Conservation (phyloP, 768 basidiomycete species). For the Pisolithus microcarpus region DNA sequence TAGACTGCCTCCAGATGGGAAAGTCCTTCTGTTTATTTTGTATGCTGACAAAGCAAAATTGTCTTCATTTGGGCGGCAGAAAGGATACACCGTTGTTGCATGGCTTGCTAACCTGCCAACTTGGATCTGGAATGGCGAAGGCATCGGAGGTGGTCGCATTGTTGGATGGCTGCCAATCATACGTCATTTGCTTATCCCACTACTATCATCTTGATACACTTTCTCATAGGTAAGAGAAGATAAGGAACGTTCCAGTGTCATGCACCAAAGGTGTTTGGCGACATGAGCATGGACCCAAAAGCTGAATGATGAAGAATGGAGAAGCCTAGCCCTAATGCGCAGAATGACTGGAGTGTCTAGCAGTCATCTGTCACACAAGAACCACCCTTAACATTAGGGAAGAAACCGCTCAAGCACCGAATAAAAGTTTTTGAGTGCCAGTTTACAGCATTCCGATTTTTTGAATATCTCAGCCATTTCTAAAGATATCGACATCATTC, state of each 20-base stretch:
- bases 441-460: no score
- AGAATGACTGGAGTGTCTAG: no score
- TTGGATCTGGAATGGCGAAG: slow-evolving; percentile 27
- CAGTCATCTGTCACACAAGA: no score
- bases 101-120: slow-evolving; percentile 27
- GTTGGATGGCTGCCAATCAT: slow-evolving; percentile 37
- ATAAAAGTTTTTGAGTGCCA: no score
- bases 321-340: no score
- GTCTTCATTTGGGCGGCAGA: slow-evolving; percentile 32
- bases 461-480: no score
- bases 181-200: not conserved
- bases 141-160: slow-evolving; percentile 27
- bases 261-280: no score
- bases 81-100: slow-evolving; percentile 32
- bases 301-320: no score
- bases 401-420: no score
- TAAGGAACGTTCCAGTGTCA: not conserved
- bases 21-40: slow-evolving; percentile 27
- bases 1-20: slow-evolving; percentile 7
- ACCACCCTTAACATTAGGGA: no score
- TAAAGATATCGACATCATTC: no score
- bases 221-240: slow-evolving; percentile 1
- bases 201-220: not conserved
- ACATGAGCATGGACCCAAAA: no score
- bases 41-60: slow-evolving; percentile 34